A percentile compares a stretch with the other conserved stretches of the same genome.
Conservation (phyloP, 768 basidiomycete species). For the Polyporus arcularius region DNA sequence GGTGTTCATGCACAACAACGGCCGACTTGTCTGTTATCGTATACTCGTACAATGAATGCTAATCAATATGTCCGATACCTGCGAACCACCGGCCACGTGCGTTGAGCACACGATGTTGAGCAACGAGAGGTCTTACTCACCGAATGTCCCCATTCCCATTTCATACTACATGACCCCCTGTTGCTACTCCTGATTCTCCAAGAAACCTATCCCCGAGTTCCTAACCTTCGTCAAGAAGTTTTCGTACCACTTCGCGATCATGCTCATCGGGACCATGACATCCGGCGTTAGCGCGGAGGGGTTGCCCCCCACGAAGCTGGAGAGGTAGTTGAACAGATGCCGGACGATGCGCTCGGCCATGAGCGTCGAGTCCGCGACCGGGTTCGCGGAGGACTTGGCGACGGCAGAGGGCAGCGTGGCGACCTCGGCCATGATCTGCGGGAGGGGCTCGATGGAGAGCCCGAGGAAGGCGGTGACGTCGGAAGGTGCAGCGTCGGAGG, state of each 20-base stretch:
- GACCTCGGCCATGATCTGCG: conserved; percentile 60
- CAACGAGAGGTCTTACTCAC: no score
- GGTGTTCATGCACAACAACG: no score
- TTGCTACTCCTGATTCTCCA: conserved; percentile 19
- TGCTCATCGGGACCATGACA: conserved; percentile 18
- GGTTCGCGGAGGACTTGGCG: conserved; percentile 12
- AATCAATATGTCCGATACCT: no score
- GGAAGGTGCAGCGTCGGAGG: conserved; percentile 20
- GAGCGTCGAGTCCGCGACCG: conserved; percentile 44
- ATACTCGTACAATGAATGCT: no score
- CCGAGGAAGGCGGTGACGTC: conserved; percentile 77
- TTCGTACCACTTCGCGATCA: conserved; percentile 26
- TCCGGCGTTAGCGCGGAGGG: conserved; percentile 14
- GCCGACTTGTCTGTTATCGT: no score
- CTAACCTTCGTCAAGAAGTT: conserved; percentile 20
- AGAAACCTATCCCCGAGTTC: conserved; percentile 20
- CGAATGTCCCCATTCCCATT: neutral
- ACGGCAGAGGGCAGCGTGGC: conserved; percentile 41
- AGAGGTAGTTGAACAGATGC: conserved; percentile 24
- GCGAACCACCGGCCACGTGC: no score
- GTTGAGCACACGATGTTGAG: no score
- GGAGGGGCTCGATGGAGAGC: conserved; percentile 75
- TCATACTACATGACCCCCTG: neutral
- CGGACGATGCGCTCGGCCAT: conserved; percentile 72
- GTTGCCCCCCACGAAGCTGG: conserved; percentile 22